A percentile compares a stretch with the other conserved stretches of the same genome.
These are phyloP conservation scores for Phytopythium oedochilum DNA, from an alignment of 352 stramenopile species.

Conservation along the genomic window DNA sequence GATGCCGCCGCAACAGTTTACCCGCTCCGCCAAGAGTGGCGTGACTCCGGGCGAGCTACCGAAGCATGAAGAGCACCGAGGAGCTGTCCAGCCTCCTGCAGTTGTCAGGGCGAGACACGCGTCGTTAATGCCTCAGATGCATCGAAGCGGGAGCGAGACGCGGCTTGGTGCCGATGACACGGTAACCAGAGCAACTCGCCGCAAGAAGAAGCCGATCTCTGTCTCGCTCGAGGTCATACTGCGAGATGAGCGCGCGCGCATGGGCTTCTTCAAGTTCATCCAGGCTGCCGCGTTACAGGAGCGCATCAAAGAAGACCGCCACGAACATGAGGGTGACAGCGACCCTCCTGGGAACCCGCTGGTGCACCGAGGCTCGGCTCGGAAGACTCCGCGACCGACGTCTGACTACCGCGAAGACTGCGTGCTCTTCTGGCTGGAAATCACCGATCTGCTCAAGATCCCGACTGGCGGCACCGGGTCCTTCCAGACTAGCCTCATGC, in stretches of 20 bases:
- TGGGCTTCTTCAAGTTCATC: constrained; percentile 58
- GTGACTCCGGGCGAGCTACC: neutral
- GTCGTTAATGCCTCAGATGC: constrained; percentile 13
- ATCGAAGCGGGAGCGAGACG: constrained; percentile 15
- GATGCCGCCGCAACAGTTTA: neutral
- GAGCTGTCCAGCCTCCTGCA: neutral
- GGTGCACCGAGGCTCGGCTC: neutral
- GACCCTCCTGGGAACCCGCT: neutral
- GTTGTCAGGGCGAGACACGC: constrained; percentile 3
- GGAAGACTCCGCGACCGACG: constrained; percentile 10
- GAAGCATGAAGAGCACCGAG: neutral
- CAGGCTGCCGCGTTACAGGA: constrained; percentile 32
- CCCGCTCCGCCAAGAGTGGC: neutral
- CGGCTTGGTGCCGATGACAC: constrained; percentile 1
- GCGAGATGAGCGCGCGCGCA: constrained; percentile 43
- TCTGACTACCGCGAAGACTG: constrained; percentile 54
- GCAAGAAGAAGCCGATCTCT: constrained; percentile 24
- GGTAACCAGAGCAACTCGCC: constrained; percentile 2
- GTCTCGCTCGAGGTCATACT: constrained; percentile 49
- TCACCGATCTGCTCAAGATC: constrained; percentile 63
- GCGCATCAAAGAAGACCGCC: constrained; percentile 14
- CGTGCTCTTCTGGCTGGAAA: constrained; percentile 67
- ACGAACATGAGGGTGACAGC: neutral
- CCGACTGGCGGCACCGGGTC: constrained; percentile 25
- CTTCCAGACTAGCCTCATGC: constrained; percentile 57